phyloP scores from a whole-genome alignment of 768 basidiomycete genomes.

The Tephrocybe sp. region DNA sequence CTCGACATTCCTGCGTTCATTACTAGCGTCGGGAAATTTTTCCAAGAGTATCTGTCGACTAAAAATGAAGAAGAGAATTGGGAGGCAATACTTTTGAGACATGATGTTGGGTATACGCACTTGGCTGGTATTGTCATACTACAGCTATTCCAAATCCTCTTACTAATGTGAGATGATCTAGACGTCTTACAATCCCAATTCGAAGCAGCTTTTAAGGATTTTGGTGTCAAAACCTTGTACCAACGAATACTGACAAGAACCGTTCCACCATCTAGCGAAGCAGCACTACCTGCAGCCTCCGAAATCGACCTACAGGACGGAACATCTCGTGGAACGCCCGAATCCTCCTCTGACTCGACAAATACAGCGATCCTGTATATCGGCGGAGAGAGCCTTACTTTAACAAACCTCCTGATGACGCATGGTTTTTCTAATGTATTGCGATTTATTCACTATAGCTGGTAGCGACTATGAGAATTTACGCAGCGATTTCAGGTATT shows the following conservation, averaged over 20 bases:
- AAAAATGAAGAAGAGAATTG: slow-evolving; percentile 8
- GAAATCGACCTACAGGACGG: background rate
- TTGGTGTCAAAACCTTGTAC: slow-evolving; percentile 33
- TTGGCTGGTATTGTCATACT: slow-evolving; percentile 43
- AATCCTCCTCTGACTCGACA: slow-evolving; percentile 12
- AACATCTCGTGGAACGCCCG: slow-evolving; percentile 5
- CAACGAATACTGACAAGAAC: slow-evolving; percentile 26
- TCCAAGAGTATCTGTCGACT: slow-evolving; percentile 17
- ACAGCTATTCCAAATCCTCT: no score
- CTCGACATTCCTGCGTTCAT: slow-evolving; percentile 58
- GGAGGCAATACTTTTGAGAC: slow-evolving; percentile 52
- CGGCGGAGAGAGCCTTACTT: slow-evolving; percentile 73
- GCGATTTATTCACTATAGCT: slow-evolving; percentile 15
- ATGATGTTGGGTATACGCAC: slow-evolving; percentile 80
- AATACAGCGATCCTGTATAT: slow-evolving; percentile 46
- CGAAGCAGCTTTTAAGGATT: slow-evolving; percentile 20
- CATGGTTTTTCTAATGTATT: slow-evolving; percentile 65
- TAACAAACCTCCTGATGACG: slow-evolving; percentile 87
- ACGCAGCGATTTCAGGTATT: slow-evolving; percentile 49
- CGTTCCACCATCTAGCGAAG: slow-evolving; percentile 3
- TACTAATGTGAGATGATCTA: slow-evolving; percentile 17
- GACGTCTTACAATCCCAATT: slow-evolving; percentile 31
- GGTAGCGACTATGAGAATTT: background rate
- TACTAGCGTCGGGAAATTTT: slow-evolving; percentile 32
- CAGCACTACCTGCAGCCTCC: background rate